Conservation (phyloP, 345 rosid genomes). For the Arabis alpina region DNA sequence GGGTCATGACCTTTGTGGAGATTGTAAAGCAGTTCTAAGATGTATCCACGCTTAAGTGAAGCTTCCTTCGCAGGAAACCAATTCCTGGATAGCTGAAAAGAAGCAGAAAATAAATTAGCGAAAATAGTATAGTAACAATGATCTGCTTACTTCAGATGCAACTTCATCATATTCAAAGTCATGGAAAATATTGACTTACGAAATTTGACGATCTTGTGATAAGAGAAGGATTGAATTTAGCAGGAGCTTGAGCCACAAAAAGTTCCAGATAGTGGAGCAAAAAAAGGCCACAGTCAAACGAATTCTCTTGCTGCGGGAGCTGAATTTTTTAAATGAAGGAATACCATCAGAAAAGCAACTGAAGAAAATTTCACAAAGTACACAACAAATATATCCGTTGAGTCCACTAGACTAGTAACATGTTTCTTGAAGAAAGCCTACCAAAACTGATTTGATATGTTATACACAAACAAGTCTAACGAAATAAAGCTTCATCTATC, state of each 20-base stretch:
- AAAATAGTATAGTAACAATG: background rate
- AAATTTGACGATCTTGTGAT: constrained; percentile 54
- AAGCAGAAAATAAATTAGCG: background rate
- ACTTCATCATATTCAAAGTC: constrained; percentile 8
- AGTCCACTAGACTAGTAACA: constrained; percentile 4
- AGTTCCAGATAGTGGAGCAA: constrained; percentile 88
- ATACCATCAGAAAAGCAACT: constrained; percentile 27
- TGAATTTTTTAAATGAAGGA: constrained; percentile 43
- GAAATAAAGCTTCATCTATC: constrained; percentile 9
- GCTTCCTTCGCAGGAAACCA: constrained; percentile 93
- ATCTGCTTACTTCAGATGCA: constrained; percentile 14
- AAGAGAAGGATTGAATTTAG: constrained; percentile 63
- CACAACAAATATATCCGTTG: constrained; percentile 2
- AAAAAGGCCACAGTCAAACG: constrained; percentile 93
- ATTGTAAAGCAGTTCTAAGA: constrained; percentile 65
- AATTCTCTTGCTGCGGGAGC: constrained; percentile 97
- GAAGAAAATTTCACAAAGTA: constrained; percentile 14
- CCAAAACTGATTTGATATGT: constrained; percentile 14
- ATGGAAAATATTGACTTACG: constrained; percentile 55
- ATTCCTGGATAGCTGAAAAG: constrained; percentile 66
- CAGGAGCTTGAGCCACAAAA: constrained; percentile 74
- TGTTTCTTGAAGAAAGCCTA: constrained; percentile 1
- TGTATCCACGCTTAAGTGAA: constrained; percentile 70
- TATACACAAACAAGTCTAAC: constrained; percentile 7
- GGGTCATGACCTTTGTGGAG: constrained; percentile 56